Base-by-base conservation (phyloP, 768 basidiomycete genomes). In the Leccinum aurantiacum region DNA sequence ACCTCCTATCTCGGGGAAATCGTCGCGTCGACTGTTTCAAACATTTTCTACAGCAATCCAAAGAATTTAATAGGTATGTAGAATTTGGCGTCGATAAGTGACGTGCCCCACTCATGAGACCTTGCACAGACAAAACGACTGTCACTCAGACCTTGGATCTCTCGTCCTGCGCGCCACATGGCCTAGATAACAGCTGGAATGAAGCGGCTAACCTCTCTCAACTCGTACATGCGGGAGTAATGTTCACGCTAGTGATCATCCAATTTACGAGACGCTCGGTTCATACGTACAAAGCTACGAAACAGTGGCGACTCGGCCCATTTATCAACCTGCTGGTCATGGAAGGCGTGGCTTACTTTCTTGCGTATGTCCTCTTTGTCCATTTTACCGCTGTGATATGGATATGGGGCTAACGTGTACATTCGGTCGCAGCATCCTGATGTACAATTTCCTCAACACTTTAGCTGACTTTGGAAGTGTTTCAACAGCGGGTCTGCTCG, bases 401-500 rank as follows among this genome's bases (percentile, higher is more conserved):
- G 17, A n/a, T n/a, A 41, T n/a, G n/a, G 37, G 0, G n/a, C 41
- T 41, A 41, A 41, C n/a, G 4, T 7, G 9, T 44, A 41, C 41
- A 2, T n/a, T 44, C 41, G 41, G n/a, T 38, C 15, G 15, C 4
- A 41, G 38, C 38, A 41, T 41, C 38, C 15, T 41, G 17, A n/a
- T 41, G 38, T 41, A 8, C 17, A 41, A 41, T n/a, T 9, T 41
- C 38, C 3, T 41, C 17, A n/a, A 2, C 17, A 2, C 38, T n/a
- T 41, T 41, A 9, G 17, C 2, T n/a, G 17, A 41, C 17, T 8
- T n/a, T 41, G 38, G 38, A n/a, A 6, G 0, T 8, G 7, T 41
- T 17, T n/a, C 17, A 9, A 0, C 0, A 1, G n/a, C n/a, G 41
- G 41, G 41, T 44, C n/a, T 8, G 41, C 8, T 0, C 5, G 0